Conservation (phyloP, 768 basidiomycete species). For the Serpula lacrymans region DNA sequence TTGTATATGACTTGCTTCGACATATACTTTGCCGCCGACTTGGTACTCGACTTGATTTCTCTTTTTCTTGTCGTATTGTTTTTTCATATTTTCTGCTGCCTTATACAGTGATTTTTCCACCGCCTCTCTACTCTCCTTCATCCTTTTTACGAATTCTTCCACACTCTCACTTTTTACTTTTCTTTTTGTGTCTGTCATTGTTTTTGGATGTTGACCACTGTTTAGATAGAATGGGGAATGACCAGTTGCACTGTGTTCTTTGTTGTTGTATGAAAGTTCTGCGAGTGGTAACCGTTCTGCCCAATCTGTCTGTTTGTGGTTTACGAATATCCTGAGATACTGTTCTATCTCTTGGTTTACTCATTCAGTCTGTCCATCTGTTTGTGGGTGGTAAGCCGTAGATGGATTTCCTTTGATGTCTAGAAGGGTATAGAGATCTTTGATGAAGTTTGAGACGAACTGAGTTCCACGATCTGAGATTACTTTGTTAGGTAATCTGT, state of each 20-base stretch:
- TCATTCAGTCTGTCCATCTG: conserved; percentile 39
- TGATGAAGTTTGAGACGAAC: conserved; percentile 32
- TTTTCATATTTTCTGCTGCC: conserved; percentile 25
- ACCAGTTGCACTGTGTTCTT: conserved; percentile 21
- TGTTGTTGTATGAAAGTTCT: conserved; percentile 33
- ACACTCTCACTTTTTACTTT: conserved; percentile 9
- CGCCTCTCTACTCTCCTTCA: conserved; percentile 14
- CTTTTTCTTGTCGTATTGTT: conserved; percentile 10
- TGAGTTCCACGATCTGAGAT: conserved; percentile 26
- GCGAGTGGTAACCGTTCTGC: conserved; percentile 25
- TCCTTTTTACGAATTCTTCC: conserved; percentile 11
- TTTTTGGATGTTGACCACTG: conserved; percentile 17
- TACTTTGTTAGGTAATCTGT: conserved; percentile 23
- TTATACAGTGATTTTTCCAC: conserved; percentile 8
- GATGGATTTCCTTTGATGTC: conserved; percentile 30
- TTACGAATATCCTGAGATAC: conserved; percentile 32
- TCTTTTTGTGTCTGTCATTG: not conserved
- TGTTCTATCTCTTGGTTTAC: conserved; percentile 39
- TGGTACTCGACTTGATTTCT: conserved; percentile 3
- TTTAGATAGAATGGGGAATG: conserved; percentile 30
- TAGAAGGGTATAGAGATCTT: conserved; percentile 22
- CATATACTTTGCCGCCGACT: conserved; percentile 20
- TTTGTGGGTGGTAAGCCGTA: conserved; percentile 44
- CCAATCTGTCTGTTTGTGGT: conserved; percentile 35
- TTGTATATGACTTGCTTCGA: conserved; percentile 22